Base-by-base conservation (phyloP, 2,329 filamentous ascomycete genomes). In the Myriosclerotinia scirpicola region DNA sequence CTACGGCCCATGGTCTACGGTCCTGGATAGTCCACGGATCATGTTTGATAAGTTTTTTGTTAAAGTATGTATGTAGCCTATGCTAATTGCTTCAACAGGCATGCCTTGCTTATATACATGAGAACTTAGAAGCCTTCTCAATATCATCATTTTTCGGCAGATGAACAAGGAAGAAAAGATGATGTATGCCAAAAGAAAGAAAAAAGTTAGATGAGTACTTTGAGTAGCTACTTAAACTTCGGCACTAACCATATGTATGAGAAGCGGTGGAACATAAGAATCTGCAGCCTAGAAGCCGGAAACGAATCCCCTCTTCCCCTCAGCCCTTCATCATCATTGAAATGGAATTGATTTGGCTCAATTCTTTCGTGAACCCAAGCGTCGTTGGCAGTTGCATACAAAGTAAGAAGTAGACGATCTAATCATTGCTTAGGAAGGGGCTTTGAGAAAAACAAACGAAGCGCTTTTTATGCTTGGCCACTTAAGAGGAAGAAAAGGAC, bases 251-350 rank as follows among this genome's bases (percentile, higher is more conserved):
- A 50, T 34, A 20, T 20, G 40, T 42, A 44, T 42, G 54, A 20
- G 63, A 53, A n/a, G 63, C 46, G n/a, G 63, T 65, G 63, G 44
- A 44, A 60, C 26, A 26, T 22, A 20, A 15, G n/a, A 53, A 59
- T 64, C 63, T 65, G 63, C 63, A 65, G 63, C 63, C 54, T 65
- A 44, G 63, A 53, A 44, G 54, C 46, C 63, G 63, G 62, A 65
- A 65, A 38, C 14, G 38, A 36, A 65, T 42, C 34, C 42, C 42
- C 42, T 46, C 42, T 46, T 46, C 44, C 63, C 55, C 40, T 44
- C 55, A 40, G n/a, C 36, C 55, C 56, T 34, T 59, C 56, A 59
- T 59, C 42, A 42, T 46, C 42, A 17, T 26, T 1, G 46, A 15
- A 42, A 52, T 56, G 14, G n/a, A 36, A 3, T n/a, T 14, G 36